Evolutionary conservation across 371 early-diverging fungal genomes (phyloP).

Genomic region (Actinomortierella wolfii): DNA sequence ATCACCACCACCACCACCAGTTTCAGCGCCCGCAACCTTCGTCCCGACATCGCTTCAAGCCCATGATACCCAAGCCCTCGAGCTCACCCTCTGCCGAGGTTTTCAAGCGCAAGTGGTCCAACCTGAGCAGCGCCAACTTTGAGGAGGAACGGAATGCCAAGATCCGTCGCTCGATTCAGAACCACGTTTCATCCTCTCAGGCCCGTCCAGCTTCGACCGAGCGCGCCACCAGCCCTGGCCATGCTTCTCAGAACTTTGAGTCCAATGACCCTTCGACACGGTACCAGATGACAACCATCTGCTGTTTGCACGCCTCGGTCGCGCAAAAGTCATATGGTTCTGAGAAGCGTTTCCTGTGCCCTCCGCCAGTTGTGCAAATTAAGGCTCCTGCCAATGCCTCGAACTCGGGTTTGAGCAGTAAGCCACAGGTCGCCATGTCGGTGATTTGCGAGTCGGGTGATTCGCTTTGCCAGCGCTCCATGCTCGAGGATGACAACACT

Average conservation of each 20-base stretch:
- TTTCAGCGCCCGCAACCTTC: slow-evolving; percentile 7
- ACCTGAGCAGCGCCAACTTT: slow-evolving; percentile 43
- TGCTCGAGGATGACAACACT: slow-evolving; percentile 57
- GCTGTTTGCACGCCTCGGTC: slow-evolving; percentile 68
- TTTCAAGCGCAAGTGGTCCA: slow-evolving; percentile 46
- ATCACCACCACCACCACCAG: slow-evolving; percentile 17
- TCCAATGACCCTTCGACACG: slow-evolving; percentile 36
- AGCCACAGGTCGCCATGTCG: slow-evolving; percentile 67
- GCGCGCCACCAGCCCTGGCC: background rate
- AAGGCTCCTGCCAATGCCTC: slow-evolving; percentile 31
- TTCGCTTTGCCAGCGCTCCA: slow-evolving; percentile 56
- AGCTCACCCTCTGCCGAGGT: slow-evolving; percentile 15
- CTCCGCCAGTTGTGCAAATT: slow-evolving; percentile 73
- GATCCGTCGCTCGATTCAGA: slow-evolving; percentile 44
- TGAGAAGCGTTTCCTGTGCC: slow-evolving; percentile 85
- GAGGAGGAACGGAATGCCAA: slow-evolving; percentile 45
- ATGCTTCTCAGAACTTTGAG: slow-evolving; percentile 32
- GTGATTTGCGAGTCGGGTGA: slow-evolving; percentile 62
- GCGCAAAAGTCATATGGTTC: slow-evolving; percentile 91
- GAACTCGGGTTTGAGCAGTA: slow-evolving; percentile 40
- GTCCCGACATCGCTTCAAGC: slow-evolving; percentile 15
- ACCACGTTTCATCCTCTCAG: slow-evolving; percentile 41
- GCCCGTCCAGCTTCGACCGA: slow-evolving; percentile 12
- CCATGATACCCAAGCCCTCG: slow-evolving; percentile 24
- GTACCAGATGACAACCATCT: slow-evolving; percentile 56